Base-by-base conservation (phyloP, 2,329 filamentous ascomycete species). In the Pseudocercospora eumusae region DNA sequence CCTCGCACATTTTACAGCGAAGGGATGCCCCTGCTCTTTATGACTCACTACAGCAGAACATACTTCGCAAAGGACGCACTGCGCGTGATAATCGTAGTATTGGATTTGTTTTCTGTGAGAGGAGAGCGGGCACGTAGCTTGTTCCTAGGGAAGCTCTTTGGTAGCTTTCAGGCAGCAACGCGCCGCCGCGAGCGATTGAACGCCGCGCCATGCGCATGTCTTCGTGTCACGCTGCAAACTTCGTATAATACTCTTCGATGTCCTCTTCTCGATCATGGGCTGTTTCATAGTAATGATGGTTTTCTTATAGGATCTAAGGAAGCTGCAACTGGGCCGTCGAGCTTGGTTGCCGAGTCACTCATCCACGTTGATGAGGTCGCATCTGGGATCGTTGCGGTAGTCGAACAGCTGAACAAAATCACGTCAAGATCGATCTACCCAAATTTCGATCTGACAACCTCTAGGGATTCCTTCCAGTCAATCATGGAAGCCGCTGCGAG, bases 121-220 rank as follows among this genome's bases (percentile, higher is more conserved):
- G 10, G 28, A 31, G 28, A 31, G 7, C 47, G 23, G 25, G 47
- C 23, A 47, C 44, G 47, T 50, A 49, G 45, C 21, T 50, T 27
- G 23, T 49, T 15, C 21, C 47, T 50, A 4, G 47, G 25, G 25
- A 7, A 25, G 18, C 15, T 52, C 53, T 42, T 54, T 42, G 31
- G 53, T 44, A 44, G 31, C 31, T 25, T 59, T 59, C 49, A 52
- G 47, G 18, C 57, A 59, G 31, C 45, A 44, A 54, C 21, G 42
- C 31, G 50, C 33, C 45, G n/a, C 11, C 10, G 47, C n/a, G n/a
- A 49, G 33, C 20, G 23, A 52, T 52, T 54, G 31, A 36, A 40
- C 49, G 49, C 27, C 31, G 33, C 45, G 21, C 55, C 40, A 59
- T 53, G 47, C 49, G 28, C 18, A 50, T 8, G 15, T 15, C 31